Conservation (phyloP, 257 asterid genomes). For the Salvia rosmarinus region DNA sequence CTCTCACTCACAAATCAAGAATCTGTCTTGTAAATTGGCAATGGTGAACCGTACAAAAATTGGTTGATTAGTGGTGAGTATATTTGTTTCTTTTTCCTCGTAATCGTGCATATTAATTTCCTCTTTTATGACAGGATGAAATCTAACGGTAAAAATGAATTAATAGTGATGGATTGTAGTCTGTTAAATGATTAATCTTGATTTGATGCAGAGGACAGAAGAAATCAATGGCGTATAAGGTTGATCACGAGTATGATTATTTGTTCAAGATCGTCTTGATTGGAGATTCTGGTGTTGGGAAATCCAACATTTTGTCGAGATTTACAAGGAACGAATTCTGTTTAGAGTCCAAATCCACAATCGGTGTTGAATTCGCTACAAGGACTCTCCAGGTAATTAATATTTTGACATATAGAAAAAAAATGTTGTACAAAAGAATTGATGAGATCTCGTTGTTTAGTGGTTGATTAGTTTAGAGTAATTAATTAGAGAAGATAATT, state of each 20-base stretch:
- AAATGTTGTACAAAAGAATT: too few species aligned
- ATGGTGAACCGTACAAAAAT: constrained; percentile 28
- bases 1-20: constrained; percentile 31
- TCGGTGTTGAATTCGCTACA: constrained; percentile 56
- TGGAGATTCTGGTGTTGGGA: constrained; percentile 51
- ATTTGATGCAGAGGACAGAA: constrained; percentile 38
- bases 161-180: too few species aligned
- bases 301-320: constrained; percentile 52
- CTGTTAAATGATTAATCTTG: not conserved
- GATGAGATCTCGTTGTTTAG: too few species aligned
- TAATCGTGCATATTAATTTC: not conserved
- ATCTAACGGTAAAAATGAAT: too few species aligned
- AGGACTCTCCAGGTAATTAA: constrained; percentile 51
- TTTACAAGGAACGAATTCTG: constrained; percentile 53
- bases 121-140: too few species aligned
- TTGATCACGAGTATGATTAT: constrained; percentile 56
- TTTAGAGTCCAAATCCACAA: constrained; percentile 54
- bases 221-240: constrained; percentile 50
- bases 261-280: constrained; percentile 52
- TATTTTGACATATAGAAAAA: too few species aligned
- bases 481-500: not conserved
- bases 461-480: too few species aligned
- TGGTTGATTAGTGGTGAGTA: constrained; percentile 41
- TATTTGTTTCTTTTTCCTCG: not conserved
- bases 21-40: constrained; percentile 12